Conservation (phyloP, 371 early-diverging fungal genomes). For the Mortierella sp. region DNA sequence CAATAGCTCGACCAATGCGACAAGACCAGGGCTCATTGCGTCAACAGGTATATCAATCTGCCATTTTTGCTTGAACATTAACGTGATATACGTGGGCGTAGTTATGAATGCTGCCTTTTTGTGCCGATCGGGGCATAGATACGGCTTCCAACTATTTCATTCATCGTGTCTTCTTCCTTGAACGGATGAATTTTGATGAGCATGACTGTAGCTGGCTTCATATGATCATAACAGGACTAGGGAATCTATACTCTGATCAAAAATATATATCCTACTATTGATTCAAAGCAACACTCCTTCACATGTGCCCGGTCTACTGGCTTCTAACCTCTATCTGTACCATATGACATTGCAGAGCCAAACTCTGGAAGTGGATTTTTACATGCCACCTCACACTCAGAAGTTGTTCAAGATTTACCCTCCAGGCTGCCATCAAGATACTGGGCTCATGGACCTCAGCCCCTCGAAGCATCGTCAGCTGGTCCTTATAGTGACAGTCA, state of each 20-base stretch:
- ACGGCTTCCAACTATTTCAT: not conserved
- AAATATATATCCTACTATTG: no score
- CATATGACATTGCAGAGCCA: not conserved
- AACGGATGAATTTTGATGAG: not conserved
- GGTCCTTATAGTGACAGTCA: not conserved
- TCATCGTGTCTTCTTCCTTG: not conserved
- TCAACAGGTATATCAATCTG: not conserved
- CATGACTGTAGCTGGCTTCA: not conserved
- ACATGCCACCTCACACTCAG: not conserved
- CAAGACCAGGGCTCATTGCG: not conserved
- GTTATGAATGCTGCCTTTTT: not conserved
- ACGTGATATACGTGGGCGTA: not conserved
- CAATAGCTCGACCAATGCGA: not conserved
- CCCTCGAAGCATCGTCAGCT: not conserved
- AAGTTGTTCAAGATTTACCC: not conserved
- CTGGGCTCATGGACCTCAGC: not conserved
- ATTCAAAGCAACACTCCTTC: not conserved
- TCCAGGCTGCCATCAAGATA: not conserved
- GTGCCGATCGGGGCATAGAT: not conserved
- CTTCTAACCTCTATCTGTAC: not conserved
- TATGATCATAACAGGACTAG: not conserved
- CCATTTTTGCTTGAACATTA: not conserved
- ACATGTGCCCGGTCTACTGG: not conserved
- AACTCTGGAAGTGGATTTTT: not conserved
- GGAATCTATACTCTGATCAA: no score